Percentiles rank a stretch among this genome's conserved stretches.
These are phyloP conservation scores for Hymenochaete sp. DNA, from an alignment of 1,284 basidiomycete genomes.

Conservation along the genomic window DNA sequence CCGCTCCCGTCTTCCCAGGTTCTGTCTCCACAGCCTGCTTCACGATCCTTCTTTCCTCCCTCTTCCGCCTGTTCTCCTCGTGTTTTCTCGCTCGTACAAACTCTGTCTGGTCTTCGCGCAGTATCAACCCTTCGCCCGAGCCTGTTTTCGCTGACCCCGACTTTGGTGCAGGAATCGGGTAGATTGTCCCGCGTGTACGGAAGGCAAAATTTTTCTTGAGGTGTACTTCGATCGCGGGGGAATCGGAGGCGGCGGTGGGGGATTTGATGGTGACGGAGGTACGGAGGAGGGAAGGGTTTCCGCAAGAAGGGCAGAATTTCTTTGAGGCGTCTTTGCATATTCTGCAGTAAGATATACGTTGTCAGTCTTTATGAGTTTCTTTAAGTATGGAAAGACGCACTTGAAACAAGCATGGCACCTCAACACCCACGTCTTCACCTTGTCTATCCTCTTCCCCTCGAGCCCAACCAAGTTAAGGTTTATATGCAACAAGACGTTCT, in stretches of 20 bases:
- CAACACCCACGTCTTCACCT: slow-evolving; percentile 92
- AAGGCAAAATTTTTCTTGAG: slow-evolving; percentile 95
- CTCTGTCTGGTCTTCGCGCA: slow-evolving; percentile 86
- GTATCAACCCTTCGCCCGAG: slow-evolving; percentile 69
- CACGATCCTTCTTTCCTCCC: slow-evolving; percentile 71
- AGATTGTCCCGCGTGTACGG: slow-evolving; percentile 85
- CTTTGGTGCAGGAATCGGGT: slow-evolving; percentile 89
- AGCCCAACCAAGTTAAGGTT: slow-evolving; percentile 85
- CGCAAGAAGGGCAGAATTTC: slow-evolving; percentile 97
- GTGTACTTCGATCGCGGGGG: slow-evolving; percentile 73
- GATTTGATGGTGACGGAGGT: slow-evolving; percentile 83
- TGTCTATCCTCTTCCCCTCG: slow-evolving; percentile 85
- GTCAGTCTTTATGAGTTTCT: not conserved
- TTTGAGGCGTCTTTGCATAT: slow-evolving; percentile 93
- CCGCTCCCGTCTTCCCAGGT: slow-evolving; percentile 37
- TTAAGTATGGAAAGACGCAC: slow-evolving; percentile 43
- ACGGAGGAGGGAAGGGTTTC: slow-evolving; percentile 85
- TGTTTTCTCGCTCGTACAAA: slow-evolving; percentile 76
- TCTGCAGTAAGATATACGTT: slow-evolving; percentile 35
- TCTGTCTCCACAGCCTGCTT: slow-evolving; percentile 49
- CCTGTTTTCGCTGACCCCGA: slow-evolving; percentile 82
- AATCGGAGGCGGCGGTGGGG: slow-evolving; percentile 45
- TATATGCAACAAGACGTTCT: slow-evolving; percentile 97
- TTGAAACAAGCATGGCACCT: slow-evolving; percentile 99
- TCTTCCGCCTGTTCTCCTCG: slow-evolving; percentile 60